Evolutionary conservation across 768 basidiomycete genomes (phyloP), one percentile per base, ranked within the genome.

Genomic region (Hygrophoropsis aurantiaca): DNA sequence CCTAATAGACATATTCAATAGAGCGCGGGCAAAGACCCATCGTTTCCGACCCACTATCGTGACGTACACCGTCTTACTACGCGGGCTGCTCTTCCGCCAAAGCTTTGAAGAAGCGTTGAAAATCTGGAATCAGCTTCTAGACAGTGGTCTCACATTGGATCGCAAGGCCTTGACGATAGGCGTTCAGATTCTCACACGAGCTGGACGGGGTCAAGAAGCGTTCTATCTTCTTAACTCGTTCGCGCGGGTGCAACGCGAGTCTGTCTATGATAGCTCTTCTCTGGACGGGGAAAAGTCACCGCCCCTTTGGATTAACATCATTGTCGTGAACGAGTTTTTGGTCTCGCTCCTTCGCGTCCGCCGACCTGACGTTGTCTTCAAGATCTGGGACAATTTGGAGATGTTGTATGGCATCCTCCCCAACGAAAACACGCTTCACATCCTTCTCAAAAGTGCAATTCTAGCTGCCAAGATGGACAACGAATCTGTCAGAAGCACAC

Each of bases 351-450:
- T 72, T 20, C 72, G 71, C 18, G 71, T 73, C 16, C 66, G 72
- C 24, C 78, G 86, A 3, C 84, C 85, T 0, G 85, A 87, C 53
- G 66, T 76, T 6, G 74, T 84, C 3, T 84, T 87, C 60, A 66
- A 67, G 35, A 56, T 90, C 1, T 92, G 87, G 85, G 81, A 84
- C n/a, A 65, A 80, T 20, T 78, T 89, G 65, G 68, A 68, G 3
- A 56, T 63, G 0, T 61, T 90, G 3, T 93, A 86, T 60, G 73
- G 70, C 4, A 68, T 84, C 0, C 60, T 68, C 3, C 84, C 84
- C 0, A 78, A 85, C 38, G 61, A 72, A 15, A 60, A 65, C 41
- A 79, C 85, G 24, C 75, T 92, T 43, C 71, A 73, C 36, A 69
- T 84, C 44, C 58, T 92, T 10, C 72, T 91, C 40, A 75, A 81